Evolutionary conservation across 805 yeast species (phyloP), one percentile per base, ranked within the genome.

Genomic region (Monosporozyma aerobia): DNA sequence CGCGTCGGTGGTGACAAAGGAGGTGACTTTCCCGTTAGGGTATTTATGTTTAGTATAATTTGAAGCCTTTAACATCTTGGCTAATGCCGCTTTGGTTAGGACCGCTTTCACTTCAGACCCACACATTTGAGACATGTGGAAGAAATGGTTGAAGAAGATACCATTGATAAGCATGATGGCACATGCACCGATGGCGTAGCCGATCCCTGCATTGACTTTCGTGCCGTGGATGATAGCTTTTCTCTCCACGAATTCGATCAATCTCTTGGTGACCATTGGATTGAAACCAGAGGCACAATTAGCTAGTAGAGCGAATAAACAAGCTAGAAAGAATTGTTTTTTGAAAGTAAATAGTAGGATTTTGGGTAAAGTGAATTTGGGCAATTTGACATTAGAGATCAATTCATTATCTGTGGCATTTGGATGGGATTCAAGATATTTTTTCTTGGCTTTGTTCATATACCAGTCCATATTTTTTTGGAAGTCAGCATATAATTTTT

Each of bases 1-100:
- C 40, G 89, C 72, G 64, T 90, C 97, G 2, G 95, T 82, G 56
- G 94, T 87, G 65, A 89, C 78, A 65, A 88, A 69, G 9, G 90
- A 81, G 32, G 95, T 87, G 53, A 90, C 77, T 54, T 78, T 80
- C 44, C 92, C 84, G 27, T 80, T 75, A 1, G 95, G 82, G 61
- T 70, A 87, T 54, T 77, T 72, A 56, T 77, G 77, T 51, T 77
- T 77, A 2, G 90, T 78, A 48, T 72, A 73, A 10, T 81, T 76
- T 54, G 82, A 78, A 14, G 89, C 71, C 51, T 64, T 72, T 58
- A 87, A 79, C 11, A 90, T 77, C 65, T 90, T 90, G 52, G 78
- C 79, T 54, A 86, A 74, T 22, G 87, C 73, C 7, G 85, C 82
- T 54, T 85, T 83, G 3, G 88, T 86, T 52, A 89, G 68, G 2